These are phyloP conservation scores for Pestalotiopsis sp. DNA, from an alignment of 2,329 filamentous ascomycete species.

Conservation along the genomic window DNA sequence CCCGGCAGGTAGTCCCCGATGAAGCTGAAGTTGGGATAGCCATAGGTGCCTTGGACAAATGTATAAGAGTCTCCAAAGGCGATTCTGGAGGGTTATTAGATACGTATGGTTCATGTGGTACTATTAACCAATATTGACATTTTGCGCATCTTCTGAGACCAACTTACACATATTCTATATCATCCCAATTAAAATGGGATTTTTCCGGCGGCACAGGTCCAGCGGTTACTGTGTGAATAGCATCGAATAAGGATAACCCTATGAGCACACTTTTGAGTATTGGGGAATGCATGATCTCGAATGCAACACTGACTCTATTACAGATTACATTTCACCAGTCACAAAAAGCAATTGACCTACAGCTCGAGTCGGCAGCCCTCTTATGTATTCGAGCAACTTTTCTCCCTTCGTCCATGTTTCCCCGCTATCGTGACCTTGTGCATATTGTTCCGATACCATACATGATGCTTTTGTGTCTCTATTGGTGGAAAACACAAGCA, in stretches of 20 bases:
- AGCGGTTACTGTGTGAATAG: neutral
- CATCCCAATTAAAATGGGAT: neutral
- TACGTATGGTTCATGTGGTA: neutral
- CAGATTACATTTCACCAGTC: neutral
- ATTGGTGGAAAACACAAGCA: neutral
- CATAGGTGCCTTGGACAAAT: neutral
- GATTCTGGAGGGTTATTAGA: neutral
- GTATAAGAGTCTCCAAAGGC: conserved; percentile 1
- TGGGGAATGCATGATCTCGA: neutral
- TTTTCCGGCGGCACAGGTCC: neutral
- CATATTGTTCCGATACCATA: neutral
- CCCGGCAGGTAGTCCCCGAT: conserved; percentile 44
- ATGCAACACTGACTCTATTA: neutral
- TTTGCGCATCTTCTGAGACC: neutral
- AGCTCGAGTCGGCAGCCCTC: neutral
- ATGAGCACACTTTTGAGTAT: neutral
- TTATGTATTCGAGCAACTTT: neutral
- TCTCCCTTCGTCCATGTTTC: neutral
- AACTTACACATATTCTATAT: neutral
- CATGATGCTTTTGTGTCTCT: neutral
- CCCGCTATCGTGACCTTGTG: neutral
- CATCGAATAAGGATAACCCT: neutral
- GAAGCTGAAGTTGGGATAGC: conserved; percentile 30
- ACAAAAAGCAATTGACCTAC: neutral
- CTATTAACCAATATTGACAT: neutral